A percentile compares a stretch with the other conserved stretches of the same genome.
Conservation (phyloP, 2,329 filamentous ascomycete species). For the Neofusicoccum umdonicola region DNA sequence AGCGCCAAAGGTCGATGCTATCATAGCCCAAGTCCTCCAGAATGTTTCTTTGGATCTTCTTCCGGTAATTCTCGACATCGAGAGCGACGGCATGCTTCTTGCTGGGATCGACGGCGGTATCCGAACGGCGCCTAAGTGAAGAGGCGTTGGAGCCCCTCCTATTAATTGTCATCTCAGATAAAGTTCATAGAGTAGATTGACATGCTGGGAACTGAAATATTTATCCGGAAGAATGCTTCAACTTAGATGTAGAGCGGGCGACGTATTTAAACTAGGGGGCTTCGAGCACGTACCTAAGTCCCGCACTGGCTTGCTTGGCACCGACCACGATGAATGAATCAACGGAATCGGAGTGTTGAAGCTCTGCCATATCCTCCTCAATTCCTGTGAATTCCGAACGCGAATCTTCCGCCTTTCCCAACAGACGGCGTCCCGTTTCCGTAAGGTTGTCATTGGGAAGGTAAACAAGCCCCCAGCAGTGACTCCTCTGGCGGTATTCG, state of each 20-base stretch:
- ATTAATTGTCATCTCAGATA: not conserved
- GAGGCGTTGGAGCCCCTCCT: not conserved
- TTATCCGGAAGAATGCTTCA: not conserved
- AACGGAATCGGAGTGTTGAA: not conserved
- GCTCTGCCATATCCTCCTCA: not conserved
- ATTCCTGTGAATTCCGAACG: constrained; percentile 11
- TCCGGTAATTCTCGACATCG: constrained; percentile 26
- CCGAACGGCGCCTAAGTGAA: not conserved
- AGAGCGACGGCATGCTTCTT: constrained; percentile 13
- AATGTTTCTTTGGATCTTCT: constrained; percentile 39
- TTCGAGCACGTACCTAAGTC: not conserved
- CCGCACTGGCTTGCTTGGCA: constrained; percentile 13
- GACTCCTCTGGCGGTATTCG: constrained; percentile 28
- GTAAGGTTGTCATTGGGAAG: constrained; percentile 25
- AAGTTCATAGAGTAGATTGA: not conserved
- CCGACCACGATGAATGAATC: constrained; percentile 14
- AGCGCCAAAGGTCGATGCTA: constrained; percentile 39
- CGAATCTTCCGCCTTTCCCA: constrained; percentile 14
- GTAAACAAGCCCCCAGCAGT: constrained; percentile 35
- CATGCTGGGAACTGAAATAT: no score
- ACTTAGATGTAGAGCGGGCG: not conserved
- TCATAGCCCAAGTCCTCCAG: constrained; percentile 32
- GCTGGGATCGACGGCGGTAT: not conserved
- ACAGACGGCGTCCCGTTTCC: constrained; percentile 15
- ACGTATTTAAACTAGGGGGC: no score